Conservation (phyloP, 73 alveolate genomes). For the Tetrahymena elliotti region DNA sequence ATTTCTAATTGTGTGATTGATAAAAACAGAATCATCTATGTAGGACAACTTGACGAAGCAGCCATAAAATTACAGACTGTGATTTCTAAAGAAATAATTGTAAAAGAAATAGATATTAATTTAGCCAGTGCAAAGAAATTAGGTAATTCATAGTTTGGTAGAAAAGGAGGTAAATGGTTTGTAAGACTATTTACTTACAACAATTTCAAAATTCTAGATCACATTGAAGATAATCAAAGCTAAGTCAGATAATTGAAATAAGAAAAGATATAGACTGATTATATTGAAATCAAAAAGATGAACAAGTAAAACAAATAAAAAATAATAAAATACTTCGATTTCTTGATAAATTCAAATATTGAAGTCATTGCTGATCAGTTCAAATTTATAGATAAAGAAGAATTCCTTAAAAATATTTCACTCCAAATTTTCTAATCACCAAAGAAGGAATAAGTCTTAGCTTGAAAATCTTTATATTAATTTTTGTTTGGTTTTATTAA, state of each 20-base stretch:
- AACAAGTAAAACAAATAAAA: neutral
- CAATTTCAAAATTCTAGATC: neutral
- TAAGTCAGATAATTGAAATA: neutral
- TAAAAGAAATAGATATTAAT: neutral
- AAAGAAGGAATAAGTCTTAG: neutral
- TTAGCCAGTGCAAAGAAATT: neutral
- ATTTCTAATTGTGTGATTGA: neutral
- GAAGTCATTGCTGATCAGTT: neutral
- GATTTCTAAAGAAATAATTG: neutral
- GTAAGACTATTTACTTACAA: neutral
- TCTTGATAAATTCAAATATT: neutral
- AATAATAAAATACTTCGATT: neutral
- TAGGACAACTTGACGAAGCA: neutral
- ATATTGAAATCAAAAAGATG: neutral
- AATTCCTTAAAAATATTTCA: neutral
- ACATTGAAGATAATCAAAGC: neutral
- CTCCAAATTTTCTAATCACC: neutral
- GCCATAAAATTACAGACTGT: neutral
- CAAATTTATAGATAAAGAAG: neutral
- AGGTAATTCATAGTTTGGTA: neutral
- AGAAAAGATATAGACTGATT: neutral
- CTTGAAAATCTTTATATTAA: neutral
- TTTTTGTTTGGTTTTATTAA: neutral
- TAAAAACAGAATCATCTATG: neutral
- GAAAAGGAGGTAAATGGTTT: neutral